Percentiles rank a stretch among this genome's conserved stretches.
phyloP scores from a whole-genome alignment of 257 asterid genomes.

The Salvia splendens region DNA sequence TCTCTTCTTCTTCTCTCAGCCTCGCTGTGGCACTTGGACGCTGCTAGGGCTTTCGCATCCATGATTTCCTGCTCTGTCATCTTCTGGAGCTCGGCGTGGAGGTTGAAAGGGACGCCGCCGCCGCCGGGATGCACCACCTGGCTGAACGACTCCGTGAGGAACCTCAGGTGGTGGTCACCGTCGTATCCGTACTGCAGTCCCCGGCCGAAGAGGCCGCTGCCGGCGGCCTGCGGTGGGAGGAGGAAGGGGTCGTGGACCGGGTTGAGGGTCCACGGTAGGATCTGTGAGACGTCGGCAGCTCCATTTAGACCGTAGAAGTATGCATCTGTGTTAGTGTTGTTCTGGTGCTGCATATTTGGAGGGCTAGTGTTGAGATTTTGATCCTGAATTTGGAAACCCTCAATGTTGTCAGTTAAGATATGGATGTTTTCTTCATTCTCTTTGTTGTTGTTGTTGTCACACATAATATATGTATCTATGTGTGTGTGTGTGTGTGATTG shows the following conservation, averaged over 20 bases:
- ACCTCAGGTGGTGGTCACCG: constrained; percentile 49
- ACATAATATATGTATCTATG: constrained; percentile 33
- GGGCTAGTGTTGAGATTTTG: constrained; percentile 22
- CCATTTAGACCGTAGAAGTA: constrained; percentile 27
- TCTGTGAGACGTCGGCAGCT: constrained; percentile 51
- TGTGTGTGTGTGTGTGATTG: not conserved
- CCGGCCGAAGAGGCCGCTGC: constrained; percentile 49
- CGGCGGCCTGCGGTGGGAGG: constrained; percentile 52
- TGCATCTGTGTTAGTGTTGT: constrained; percentile 33
- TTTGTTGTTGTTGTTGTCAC: constrained; percentile 46
- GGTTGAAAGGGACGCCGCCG: constrained; percentile 59
- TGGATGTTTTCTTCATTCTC: constrained; percentile 39
- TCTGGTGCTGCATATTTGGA: constrained; percentile 47
- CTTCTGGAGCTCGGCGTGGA: constrained; percentile 87
- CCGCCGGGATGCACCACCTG: constrained; percentile 38
- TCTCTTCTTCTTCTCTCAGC: constrained; percentile 94
- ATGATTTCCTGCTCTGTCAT: constrained; percentile 90
- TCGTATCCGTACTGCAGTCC: constrained; percentile 52
- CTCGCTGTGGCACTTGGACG: constrained; percentile 92
- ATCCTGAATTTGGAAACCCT: constrained; percentile 52
- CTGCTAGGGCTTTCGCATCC: constrained; percentile 96
- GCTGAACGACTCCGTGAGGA: constrained; percentile 45
- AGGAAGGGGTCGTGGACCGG: constrained; percentile 63
- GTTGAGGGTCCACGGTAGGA: constrained; percentile 71
- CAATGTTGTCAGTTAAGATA: constrained; percentile 33